Percentiles rank a stretch among this genome's conserved stretches.
These are phyloP conservation scores for Penicillium olsonii DNA, from an alignment of 2,329 filamentous ascomycete species.

Conservation along the genomic window DNA sequence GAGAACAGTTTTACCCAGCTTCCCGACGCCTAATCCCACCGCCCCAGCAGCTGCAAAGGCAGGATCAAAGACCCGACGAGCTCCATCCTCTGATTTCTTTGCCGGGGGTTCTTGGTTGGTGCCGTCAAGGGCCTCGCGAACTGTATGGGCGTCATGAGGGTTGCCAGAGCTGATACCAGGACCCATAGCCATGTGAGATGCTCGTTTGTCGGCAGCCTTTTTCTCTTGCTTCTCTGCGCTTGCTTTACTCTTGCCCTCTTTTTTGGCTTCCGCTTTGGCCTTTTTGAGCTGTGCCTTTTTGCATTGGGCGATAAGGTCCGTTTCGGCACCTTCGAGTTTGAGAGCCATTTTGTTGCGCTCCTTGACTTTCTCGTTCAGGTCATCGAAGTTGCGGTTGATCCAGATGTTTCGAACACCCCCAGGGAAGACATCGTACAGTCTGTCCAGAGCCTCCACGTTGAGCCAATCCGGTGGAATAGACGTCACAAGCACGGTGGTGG, in stretches of 20 bases:
- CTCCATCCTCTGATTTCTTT: conserved; percentile 19
- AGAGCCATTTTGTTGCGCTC: conserved; percentile 70
- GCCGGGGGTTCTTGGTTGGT: conserved; percentile 10
- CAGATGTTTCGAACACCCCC: conserved; percentile 94
- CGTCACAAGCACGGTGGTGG: conserved; percentile 91
- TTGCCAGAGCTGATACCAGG: conserved; percentile 58
- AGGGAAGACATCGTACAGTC: conserved; percentile 92
- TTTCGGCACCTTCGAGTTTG: conserved; percentile 78
- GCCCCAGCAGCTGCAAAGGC: conserved; percentile 54
- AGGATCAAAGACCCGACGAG: conserved; percentile 43
- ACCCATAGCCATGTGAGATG: conserved; percentile 46
- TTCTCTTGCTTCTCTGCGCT: conserved; percentile 47
- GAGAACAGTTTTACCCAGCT: conserved; percentile 48
- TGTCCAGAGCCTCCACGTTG: conserved; percentile 74
- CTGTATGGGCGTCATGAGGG: conserved; percentile 57
- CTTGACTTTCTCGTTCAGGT: conserved; percentile 80
- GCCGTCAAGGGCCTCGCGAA: conserved; percentile 47
- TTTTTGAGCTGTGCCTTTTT: conserved; percentile 78
- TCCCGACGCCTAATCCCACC: conserved; percentile 51
- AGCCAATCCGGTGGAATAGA: conserved; percentile 92
- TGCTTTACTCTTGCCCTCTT: conserved; percentile 51
- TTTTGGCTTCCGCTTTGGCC: conserved; percentile 64
- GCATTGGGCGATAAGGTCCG: conserved; percentile 75
- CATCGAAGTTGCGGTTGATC: conserved; percentile 88
- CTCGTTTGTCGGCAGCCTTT: conserved; percentile 53